Base-by-base conservation (phyloP, 75 land plant genomes). In the Isoetes taiwanensis region DNA sequence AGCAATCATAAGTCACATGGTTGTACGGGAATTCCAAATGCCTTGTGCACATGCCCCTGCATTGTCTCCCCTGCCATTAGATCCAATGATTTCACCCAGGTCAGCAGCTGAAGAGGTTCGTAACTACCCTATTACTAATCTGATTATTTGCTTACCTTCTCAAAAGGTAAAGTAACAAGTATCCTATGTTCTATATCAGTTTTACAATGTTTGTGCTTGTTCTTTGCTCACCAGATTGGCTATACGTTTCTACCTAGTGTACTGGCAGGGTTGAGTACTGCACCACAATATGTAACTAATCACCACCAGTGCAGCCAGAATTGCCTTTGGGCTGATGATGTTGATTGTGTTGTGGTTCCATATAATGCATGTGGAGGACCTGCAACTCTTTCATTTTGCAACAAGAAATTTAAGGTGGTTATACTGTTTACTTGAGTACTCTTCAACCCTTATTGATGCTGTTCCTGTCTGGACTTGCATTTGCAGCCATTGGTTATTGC, bases 11-110 rank as follows among this genome's bases (percentile, higher is more conserved):
- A 90, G 97, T 59, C 93, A 90, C 69, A 73, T 80, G 64, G 75
- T 90, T 30, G 97, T 90, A 28, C 60, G 71, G 65, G 75, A 78
- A 41, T 86, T 86, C 43, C 75, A 69, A 31, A 76, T 90, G n/a
- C 97, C 97, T 28, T 85, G 90, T 72, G 97, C 97, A 10, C 97
- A 90, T 80, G 97, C 97, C 32, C 97, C 93, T 63, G 97, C 97
- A 19, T 41, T 86, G 26, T 58, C 68, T 25, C 82, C 97, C 25
- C 34, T 72, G 62, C 84, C 93, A 29, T 53, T 82, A 26, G 76
- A 70, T 41, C 39, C 63, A 1, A 70, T 66, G 14, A 35, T 90
- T 30, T 73, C 71, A 43, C 97, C 97, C 19, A 80, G 74, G 66
- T 90, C 97, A 43, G 93, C 97, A 48, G 93, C 97, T 35, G 97